phyloP scores from a whole-genome alignment of 2,329 filamentous ascomycete species.

The Penicillium sp. region DNA sequence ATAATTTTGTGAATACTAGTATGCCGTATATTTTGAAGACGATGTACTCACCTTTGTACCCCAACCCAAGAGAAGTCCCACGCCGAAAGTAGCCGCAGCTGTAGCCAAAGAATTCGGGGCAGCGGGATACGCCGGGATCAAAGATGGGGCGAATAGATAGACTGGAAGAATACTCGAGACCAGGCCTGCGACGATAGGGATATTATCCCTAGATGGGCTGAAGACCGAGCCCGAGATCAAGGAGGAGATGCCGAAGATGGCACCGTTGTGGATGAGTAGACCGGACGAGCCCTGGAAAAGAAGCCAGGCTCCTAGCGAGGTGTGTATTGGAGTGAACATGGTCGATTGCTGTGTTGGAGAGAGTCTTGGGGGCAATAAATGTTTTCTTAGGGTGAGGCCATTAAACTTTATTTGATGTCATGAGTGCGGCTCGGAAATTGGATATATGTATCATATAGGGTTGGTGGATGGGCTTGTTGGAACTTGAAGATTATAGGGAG shows the following conservation, averaged over 20 bases:
- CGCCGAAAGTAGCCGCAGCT: constrained; percentile 43
- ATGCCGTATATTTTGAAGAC: no score
- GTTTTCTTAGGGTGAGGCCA: not conserved
- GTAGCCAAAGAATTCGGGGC: constrained; percentile 39
- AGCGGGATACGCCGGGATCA: constrained; percentile 50
- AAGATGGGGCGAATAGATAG: constrained; percentile 47
- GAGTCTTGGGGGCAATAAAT: not conserved
- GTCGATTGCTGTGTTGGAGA: not conserved
- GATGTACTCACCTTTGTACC: constrained; percentile 56
- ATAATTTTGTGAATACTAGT: no score
- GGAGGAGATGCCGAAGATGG: constrained; percentile 55
- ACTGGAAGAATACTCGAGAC: constrained; percentile 49
- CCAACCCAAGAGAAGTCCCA: constrained; percentile 54
- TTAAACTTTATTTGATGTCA: constrained; percentile 18
- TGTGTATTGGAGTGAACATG: constrained; percentile 60
- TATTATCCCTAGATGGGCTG: constrained; percentile 45
- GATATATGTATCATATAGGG: no score
- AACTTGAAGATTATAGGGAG: no score
- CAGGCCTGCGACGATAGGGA: constrained; percentile 53
- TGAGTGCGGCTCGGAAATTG: not conserved
- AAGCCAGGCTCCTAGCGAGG: constrained; percentile 55
- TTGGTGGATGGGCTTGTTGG: no score
- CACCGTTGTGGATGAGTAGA: constrained; percentile 57
- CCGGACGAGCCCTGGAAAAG: constrained; percentile 56
- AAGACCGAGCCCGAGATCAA: constrained; percentile 49